Conservation (phyloP, 2,329 filamentous ascomycete genomes). For the Curvularia hawaiiensis region DNA sequence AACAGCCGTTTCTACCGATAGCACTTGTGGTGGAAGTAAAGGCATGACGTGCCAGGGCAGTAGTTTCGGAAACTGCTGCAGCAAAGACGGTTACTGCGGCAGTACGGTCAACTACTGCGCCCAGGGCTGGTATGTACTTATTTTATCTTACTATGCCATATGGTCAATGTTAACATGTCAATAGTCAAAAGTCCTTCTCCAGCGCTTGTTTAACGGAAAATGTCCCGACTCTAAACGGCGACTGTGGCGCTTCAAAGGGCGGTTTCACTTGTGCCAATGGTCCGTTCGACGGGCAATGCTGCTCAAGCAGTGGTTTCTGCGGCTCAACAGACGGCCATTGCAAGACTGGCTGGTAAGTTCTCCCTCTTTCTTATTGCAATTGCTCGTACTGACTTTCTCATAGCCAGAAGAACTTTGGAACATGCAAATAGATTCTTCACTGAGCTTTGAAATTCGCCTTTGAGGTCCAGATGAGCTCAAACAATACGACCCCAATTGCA, state of each 20-base stretch:
- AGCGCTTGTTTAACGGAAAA: slow-evolving; percentile 18
- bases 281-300: slow-evolving; percentile 19
- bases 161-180: slow-evolving; percentile 1
- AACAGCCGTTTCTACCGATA: slow-evolving; percentile 17
- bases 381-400: background rate
- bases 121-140: slow-evolving; percentile 17
- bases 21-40: slow-evolving; percentile 21
- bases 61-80: slow-evolving; percentile 20
- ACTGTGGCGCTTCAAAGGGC: slow-evolving; percentile 14
- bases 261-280: slow-evolving; percentile 16
- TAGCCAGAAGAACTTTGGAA: background rate
- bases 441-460: background rate
- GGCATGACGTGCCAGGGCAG: slow-evolving; percentile 18
- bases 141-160: background rate
- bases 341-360: slow-evolving; percentile 13
- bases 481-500: background rate
- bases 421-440: background rate
- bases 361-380: background rate
- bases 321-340: slow-evolving; percentile 18
- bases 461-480: background rate
- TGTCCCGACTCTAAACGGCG: slow-evolving; percentile 14
- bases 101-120: slow-evolving; percentile 18
- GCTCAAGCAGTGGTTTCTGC: slow-evolving; percentile 15
- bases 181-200: slow-evolving; percentile 19
- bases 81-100: slow-evolving; percentile 12